A percentile compares a stretch with the other conserved stretches of the same genome.
Conservation (phyloP, 2,329 filamentous ascomycete species). For the Akanthomyces dipterigenus region DNA sequence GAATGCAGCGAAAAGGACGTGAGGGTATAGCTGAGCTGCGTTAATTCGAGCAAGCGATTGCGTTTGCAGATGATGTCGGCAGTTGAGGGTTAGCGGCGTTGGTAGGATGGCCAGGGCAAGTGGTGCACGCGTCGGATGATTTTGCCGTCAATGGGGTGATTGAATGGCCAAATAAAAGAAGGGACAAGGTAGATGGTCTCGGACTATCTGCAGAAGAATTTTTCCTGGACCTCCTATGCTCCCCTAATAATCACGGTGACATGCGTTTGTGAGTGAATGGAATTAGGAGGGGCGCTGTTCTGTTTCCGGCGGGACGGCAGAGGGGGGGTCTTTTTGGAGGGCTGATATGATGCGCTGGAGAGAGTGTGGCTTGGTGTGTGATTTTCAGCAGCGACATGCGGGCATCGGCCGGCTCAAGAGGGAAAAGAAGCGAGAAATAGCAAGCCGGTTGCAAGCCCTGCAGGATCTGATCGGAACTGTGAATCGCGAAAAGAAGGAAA, state of each 20-base stretch:
- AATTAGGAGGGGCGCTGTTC: neutral
- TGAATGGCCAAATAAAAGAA: neutral
- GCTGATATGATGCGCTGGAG: neutral
- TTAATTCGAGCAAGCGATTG: neutral
- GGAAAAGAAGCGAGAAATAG: neutral
- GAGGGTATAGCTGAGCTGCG: neutral
- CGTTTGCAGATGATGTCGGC: conserved; percentile 3
- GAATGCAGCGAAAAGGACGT: neutral
- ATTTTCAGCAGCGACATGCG: neutral
- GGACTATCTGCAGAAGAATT: neutral
- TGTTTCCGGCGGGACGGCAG: conserved; percentile 4
- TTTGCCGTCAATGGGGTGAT: conserved; percentile 4
- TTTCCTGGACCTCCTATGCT: neutral
- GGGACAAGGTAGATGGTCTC: neutral
- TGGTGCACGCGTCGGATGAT: neutral
- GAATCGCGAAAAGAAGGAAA: neutral
- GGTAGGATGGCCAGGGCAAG: neutral
- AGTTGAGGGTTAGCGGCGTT: neutral
- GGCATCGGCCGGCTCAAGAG: neutral
- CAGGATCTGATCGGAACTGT: conserved; percentile 5
- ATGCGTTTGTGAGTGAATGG: conserved; percentile 5
- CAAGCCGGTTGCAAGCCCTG: neutral
- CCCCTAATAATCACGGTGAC: conserved; percentile 4
- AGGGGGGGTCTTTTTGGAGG: neutral
- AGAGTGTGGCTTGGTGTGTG: neutral